Evolutionary conservation across 805 yeast genomes (phyloP), one percentile per base, ranked within the genome.

Genomic region (Debaryomyces tyrocola): DNA sequence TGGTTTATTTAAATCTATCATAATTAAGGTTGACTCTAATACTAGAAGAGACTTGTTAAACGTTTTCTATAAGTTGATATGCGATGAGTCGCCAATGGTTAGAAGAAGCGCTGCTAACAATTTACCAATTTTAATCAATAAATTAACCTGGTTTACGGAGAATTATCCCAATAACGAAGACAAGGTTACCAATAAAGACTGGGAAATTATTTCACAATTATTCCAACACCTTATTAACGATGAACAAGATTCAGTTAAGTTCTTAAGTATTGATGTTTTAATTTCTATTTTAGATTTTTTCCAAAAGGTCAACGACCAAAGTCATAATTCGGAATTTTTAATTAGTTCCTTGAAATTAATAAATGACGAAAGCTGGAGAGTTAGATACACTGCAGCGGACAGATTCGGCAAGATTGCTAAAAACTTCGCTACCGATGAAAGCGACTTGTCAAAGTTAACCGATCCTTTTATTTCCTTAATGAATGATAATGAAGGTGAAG

Each of bases 371-470:
- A 86, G 96, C 60, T 94, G 99, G 99, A 84, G 99, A 67, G 98
- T 94, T 47, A 84, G 99, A 60, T 94, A 92, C 69, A 90, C 94
- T 84, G 96, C 96, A 29, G 96, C 97, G n/a, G 97, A 92, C 64
- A 79, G 90, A 58, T 91, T 90, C 61, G 88, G 84, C 56, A 73
- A 75, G 51, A 78, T 94, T 49, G 89, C 95, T 1, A 56, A 69
- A 14, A 83, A 82, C 53, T 84, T 91, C 59, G 74, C 75, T 55
- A 74, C 77, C 50, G 75, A 80, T 41, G 80, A 78, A 34, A 69
- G 74, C 27, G 85, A 83, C 53, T 73, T 81, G 47, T 72, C 70
- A 53, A 74, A 84, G 58, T 76, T 85, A 51, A 81, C 84, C 40
- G 84, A 84, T 35, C 87, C 90, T 39, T 85, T 92, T 62, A 76